Evolutionary conservation across 106 monocot species (phyloP).

Genomic region (Allium cepa): DNA sequence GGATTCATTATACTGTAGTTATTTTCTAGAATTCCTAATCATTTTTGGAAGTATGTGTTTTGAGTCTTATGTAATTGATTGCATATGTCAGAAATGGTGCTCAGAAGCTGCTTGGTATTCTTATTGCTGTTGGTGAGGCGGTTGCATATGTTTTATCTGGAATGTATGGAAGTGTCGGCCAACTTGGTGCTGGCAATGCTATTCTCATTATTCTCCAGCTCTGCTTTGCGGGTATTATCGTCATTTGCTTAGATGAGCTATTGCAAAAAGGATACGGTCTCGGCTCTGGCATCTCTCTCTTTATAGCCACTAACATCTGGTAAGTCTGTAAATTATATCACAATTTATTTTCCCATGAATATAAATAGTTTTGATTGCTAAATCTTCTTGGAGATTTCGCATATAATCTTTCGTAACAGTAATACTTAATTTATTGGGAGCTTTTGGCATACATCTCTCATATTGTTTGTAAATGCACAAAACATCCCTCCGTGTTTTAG

Average conservation of each 20-base stretch:
- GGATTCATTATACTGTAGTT: too few relatives aligned
- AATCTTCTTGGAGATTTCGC: too few relatives aligned
- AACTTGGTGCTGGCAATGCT: conserved; percentile 52
- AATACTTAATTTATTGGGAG: too few relatives aligned
- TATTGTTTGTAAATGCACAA: too few relatives aligned
- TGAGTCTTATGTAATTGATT: too few relatives aligned
- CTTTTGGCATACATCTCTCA: too few relatives aligned
- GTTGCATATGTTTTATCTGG: conserved; percentile 71
- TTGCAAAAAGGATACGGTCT: conserved; percentile 71
- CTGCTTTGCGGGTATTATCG: conserved; percentile 65
- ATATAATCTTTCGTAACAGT: too few relatives aligned
- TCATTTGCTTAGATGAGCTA: conserved; percentile 63
- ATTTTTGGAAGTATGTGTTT: too few relatives aligned
- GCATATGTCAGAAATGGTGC: conserved; percentile 44
- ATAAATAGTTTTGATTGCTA: not conserved
- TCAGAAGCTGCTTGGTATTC: conserved; percentile 56
- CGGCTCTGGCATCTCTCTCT: conserved; percentile 54
- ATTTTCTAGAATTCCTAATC: too few relatives aligned
- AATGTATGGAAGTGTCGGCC: conserved; percentile 59
- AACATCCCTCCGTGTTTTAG: too few relatives aligned
- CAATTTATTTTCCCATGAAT: not conserved
- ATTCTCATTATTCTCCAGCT: conserved; percentile 51
- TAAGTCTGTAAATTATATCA: not conserved
- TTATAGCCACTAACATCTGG: conserved; percentile 58
- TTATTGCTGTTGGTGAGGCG: conserved; percentile 58